These are phyloP conservation scores for Phytopythium oedochilum DNA, from an alignment of 352 stramenopile species.

Conservation along the genomic window DNA sequence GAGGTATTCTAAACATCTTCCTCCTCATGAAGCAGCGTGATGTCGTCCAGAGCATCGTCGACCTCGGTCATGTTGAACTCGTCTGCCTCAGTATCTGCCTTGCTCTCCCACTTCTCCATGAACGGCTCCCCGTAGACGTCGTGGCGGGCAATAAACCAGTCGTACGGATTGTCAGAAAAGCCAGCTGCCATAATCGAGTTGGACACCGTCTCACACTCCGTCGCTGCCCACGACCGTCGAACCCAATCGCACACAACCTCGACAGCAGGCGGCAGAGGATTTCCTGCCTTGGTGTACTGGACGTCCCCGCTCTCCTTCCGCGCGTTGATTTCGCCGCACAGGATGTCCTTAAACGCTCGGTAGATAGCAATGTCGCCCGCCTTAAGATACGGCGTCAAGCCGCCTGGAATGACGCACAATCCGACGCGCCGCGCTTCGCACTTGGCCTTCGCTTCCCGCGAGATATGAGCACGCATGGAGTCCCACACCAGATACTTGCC, in stretches of 20 bases:
- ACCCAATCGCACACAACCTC: slow-evolving; percentile 6
- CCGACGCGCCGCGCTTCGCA: neutral
- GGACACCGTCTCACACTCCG: slow-evolving; percentile 2
- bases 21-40: slow-evolving; percentile 1
- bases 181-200: slow-evolving; percentile 6
- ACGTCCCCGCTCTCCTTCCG: slow-evolving; percentile 11
- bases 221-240: slow-evolving; percentile 3
- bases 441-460: too few species aligned
- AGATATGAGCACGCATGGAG: neutral
- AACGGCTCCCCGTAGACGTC: slow-evolving; percentile 7
- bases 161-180: slow-evolving; percentile 7
- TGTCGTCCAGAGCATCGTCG: slow-evolving; percentile 1
- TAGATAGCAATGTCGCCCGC: slow-evolving; percentile 8
- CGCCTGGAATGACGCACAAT: neutral
- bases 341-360: slow-evolving; percentile 10
- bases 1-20: neutral
- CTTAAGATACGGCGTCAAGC: neutral
- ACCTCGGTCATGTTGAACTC: slow-evolving; percentile 3
- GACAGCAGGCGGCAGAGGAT: slow-evolving; percentile 8
- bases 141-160: slow-evolving; percentile 10
- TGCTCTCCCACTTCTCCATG: slow-evolving; percentile 2
- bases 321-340: slow-evolving; percentile 9
- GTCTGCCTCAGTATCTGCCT: neutral
- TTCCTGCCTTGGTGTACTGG: slow-evolving; percentile 5
- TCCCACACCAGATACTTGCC: neutral